Evolutionary conservation across 139 green algal species (phyloP).

Genomic region (Chlamydomonas sp.): DNA sequence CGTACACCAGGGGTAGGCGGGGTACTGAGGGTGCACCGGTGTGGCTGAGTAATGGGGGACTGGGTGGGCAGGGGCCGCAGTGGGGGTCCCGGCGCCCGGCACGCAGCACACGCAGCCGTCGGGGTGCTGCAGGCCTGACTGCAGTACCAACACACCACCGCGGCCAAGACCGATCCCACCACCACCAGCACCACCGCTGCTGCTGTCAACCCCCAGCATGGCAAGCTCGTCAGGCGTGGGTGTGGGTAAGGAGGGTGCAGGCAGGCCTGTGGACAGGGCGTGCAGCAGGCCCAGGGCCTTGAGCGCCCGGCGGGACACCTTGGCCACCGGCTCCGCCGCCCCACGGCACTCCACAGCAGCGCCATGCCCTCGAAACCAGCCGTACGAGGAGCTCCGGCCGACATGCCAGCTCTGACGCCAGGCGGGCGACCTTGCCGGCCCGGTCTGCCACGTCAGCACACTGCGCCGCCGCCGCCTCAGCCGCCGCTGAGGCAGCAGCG

Average conservation of each 20-base stretch:
- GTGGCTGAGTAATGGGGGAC: too few relatives aligned
- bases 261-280: background rate
- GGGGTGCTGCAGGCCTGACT: background rate
- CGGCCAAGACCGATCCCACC: background rate
- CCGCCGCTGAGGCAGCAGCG: background rate
- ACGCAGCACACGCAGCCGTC: slow-evolving; percentile 6
- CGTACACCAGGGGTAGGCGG: too few relatives aligned
- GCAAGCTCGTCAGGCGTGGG: too few relatives aligned
- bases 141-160: background rate
- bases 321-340: slow-evolving; percentile 11
- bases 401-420: slow-evolving; percentile 5
- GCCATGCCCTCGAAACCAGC: slow-evolving; percentile 3
- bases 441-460: background rate
- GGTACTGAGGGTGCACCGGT: too few relatives aligned
- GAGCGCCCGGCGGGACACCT: slow-evolving; percentile 6
- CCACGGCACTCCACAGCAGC: slow-evolving; percentile 17
- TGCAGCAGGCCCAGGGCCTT: slow-evolving; percentile 25
- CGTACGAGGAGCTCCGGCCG: background rate
- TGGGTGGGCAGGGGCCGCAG: too few relatives aligned
- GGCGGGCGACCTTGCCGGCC: slow-evolving; percentile 3
- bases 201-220: too few relatives aligned
- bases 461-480: background rate
- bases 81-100: too few relatives aligned
- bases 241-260: background rate
- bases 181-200: background rate